Base-by-base conservation (phyloP, 2,329 filamentous ascomycete species). In the Cladosporium phlei region DNA sequence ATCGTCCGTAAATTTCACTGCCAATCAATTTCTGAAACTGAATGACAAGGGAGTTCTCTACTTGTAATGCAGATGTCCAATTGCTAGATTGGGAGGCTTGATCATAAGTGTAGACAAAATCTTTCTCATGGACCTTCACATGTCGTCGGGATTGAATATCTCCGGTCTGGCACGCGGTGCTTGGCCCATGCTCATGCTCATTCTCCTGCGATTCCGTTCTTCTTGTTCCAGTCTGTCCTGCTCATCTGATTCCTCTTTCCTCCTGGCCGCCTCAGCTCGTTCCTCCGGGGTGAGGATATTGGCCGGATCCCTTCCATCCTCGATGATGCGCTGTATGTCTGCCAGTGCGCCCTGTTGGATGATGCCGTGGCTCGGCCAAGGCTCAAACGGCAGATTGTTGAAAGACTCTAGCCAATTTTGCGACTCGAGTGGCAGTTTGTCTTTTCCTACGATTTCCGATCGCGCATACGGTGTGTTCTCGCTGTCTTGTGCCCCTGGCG, bases 291-390 rank as follows among this genome's bases (percentile, higher is more conserved):
- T 60, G 22, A 64, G 51, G 42, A 66, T 62, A n/a, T 48, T 57
- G 17, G 53, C 74, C 7, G 80, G 80, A 60, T 86, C 79, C 53
- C 79, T 74, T 6, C 82, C 83, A 45, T 73, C 68, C 56, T 85
- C 81, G 4, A 76, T 55, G 52, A 88, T 73, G 19, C 73, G 67
- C 58, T 88, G 82, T 34, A 74, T 69, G 24, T 61, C 52, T 38
- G 81, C 83, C 32, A 94, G 71, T 2, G 82, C 81, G 27, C 88
- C 86, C 12, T 71, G 69, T 24, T 80, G 77, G 52, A 93, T 86
- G 49, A 80, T 77, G 24, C 83, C 79, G 52, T 87, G 81, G 21
- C 72, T 73, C 0, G 87, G 87, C 87, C 87, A 94, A 1, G 88
- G 87, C 37, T 81, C 75, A 69, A 89, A 94, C 28, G 76, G 60